Conservation (phyloP, 2,329 filamentous ascomycete genomes). For the Calonectria ilicicola region DNA sequence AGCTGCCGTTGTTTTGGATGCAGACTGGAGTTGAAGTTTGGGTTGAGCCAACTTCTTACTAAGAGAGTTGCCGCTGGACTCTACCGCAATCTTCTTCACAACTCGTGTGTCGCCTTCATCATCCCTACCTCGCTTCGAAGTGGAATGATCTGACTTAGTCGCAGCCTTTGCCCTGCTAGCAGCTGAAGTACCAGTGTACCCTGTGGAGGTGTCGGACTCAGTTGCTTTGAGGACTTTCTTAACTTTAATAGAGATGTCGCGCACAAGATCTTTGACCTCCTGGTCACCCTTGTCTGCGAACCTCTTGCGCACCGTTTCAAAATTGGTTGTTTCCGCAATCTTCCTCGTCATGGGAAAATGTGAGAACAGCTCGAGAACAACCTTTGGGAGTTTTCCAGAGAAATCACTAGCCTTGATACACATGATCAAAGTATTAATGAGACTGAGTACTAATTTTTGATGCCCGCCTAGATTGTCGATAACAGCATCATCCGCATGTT, state of each 20-base stretch:
- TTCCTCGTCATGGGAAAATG: constrained; percentile 71
- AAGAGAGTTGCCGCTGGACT: constrained; percentile 51
- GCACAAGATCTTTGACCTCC: constrained; percentile 71
- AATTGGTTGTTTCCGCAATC: constrained; percentile 73
- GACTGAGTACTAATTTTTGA: constrained; percentile 65
- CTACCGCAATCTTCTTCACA: constrained; percentile 57
- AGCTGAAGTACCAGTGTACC: constrained; percentile 55
- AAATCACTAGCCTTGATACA: constrained; percentile 66
- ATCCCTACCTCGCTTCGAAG: constrained; percentile 53
- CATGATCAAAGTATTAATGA: constrained; percentile 66
- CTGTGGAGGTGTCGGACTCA: constrained; percentile 51
- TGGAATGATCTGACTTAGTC: constrained; percentile 45
- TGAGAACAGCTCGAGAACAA: constrained; percentile 70
- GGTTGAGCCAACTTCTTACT: constrained; percentile 55
- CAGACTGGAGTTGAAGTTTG: constrained; percentile 47
- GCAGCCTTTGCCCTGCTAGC: constrained; percentile 52
- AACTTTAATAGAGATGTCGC: constrained; percentile 64
- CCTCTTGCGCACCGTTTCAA: constrained; percentile 72
- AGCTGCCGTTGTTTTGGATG: constrained; percentile 44
- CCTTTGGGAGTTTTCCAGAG: constrained; percentile 65
- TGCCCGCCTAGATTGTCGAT: constrained; percentile 70
- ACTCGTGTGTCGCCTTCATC: constrained; percentile 55
- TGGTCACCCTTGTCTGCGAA: constrained; percentile 75
- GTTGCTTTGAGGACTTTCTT: constrained; percentile 53
- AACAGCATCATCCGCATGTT: constrained; percentile 66